Percentiles rank a stretch among this genome's conserved stretches.
These are phyloP conservation scores for Bretziella fagacearum DNA, from an alignment of 2,329 filamentous ascomycete genomes.

Conservation along the genomic window DNA sequence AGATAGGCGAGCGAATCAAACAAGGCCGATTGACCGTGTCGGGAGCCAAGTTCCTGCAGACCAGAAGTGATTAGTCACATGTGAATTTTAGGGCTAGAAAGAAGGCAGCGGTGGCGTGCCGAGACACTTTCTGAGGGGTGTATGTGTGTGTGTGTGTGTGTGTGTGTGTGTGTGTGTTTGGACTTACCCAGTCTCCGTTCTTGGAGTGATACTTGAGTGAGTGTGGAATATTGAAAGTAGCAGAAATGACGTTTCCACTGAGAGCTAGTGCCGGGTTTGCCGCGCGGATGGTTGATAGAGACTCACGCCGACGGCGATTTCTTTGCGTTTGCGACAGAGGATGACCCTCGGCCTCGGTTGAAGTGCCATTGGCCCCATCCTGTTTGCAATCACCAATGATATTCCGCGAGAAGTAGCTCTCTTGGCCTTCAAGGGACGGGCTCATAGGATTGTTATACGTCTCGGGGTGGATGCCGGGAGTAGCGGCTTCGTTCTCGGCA, in stretches of 20 bases:
- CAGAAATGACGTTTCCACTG: slow-evolving; percentile 50
- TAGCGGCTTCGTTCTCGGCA: slow-evolving; percentile 19
- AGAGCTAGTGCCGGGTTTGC: slow-evolving; percentile 40
- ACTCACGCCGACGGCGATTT: slow-evolving; percentile 28
- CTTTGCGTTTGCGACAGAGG: slow-evolving; percentile 13
- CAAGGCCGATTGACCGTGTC: slow-evolving; percentile 76
- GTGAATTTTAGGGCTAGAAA: neutral
- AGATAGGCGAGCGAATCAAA: slow-evolving; percentile 84
- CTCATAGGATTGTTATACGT: slow-evolving; percentile 17
- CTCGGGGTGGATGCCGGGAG: slow-evolving; percentile 19
- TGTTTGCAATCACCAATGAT: slow-evolving; percentile 13
- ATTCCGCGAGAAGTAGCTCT: slow-evolving; percentile 18
- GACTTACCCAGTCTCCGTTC: slow-evolving; percentile 42
- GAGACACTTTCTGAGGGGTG: slow-evolving; percentile 9
- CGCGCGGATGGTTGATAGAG: slow-evolving; percentile 37
- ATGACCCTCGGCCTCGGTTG: slow-evolving; percentile 6
- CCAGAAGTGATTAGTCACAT: slow-evolving; percentile 3
- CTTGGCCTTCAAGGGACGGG: slow-evolving; percentile 12
- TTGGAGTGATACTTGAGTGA: slow-evolving; percentile 37
- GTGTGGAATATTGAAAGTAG: slow-evolving; percentile 46
- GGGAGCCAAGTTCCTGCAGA: slow-evolving; percentile 51
- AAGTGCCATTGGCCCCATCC: neutral
- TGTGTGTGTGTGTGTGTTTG: neutral
- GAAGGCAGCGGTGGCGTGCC: neutral
- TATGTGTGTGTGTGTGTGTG: neutral